Conservation (phyloP, 1,139 yeast genomes). For the Geotrichum carabidarum region DNA sequence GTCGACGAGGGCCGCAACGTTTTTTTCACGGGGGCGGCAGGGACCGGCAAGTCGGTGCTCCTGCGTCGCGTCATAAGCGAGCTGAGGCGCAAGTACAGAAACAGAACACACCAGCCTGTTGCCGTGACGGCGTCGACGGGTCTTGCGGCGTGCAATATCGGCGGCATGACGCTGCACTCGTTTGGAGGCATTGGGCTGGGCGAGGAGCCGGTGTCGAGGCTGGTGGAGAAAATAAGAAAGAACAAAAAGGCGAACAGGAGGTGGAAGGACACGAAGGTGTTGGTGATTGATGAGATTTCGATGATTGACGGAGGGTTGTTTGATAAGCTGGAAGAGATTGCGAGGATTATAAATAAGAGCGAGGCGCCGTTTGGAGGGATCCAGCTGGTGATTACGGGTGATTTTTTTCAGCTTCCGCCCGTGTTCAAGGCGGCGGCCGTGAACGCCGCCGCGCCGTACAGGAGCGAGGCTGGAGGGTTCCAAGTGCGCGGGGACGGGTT, state of each 20-base stretch:
- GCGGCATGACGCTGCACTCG: constrained; percentile 81
- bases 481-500: constrained; percentile 31
- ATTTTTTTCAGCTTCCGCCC: constrained; percentile 88
- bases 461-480: constrained; percentile 8
- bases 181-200: constrained; percentile 87
- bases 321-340: constrained; percentile 65
- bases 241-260: constrained; percentile 47
- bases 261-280: constrained; percentile 60
- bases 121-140: constrained; percentile 94
- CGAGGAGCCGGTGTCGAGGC: constrained; percentile 40
- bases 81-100: constrained; percentile 45
- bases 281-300: constrained; percentile 81
- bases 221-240: constrained; percentile 51
- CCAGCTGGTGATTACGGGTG: constrained; percentile 80
- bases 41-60: constrained; percentile 86
- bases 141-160: constrained; percentile 84
- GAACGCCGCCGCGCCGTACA: neutral
- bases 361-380: constrained; percentile 79
- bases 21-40: constrained; percentile 93
- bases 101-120: constrained; percentile 41
- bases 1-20: constrained; percentile 49
- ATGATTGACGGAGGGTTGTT: constrained; percentile 78
- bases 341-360: constrained; percentile 49
- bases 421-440: constrained; percentile 38
- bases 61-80: constrained; percentile 64